phyloP scores from a whole-genome alignment of 371 early-diverging fungal species.

The Syncephalastrum contaminatum region DNA sequence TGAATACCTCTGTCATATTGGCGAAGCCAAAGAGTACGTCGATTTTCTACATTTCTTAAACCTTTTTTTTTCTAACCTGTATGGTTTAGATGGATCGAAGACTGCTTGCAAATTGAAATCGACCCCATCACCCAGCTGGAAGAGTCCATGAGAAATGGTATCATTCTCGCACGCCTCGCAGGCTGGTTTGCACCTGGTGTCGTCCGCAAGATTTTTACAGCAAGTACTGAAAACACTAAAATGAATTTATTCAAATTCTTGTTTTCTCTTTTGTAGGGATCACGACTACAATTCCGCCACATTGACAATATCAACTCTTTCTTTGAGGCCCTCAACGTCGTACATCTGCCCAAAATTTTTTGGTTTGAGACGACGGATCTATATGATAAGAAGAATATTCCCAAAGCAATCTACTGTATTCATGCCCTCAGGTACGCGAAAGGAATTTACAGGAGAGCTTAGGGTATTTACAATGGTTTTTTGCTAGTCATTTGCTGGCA shows the following conservation, averaged over 20 bases:
- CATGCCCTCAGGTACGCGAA: constrained; percentile 93
- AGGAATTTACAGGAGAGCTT: background rate
- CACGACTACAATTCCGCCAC: constrained; percentile 90
- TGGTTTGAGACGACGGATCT: constrained; percentile 98
- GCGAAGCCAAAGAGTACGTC: constrained; percentile 97
- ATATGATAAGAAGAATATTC: constrained; percentile 99
- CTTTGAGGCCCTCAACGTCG: constrained; percentile 77
- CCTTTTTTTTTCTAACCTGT: too few species aligned
- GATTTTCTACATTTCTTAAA: constrained; percentile 4
- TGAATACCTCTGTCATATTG: constrained; percentile 98
- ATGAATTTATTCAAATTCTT: background rate
- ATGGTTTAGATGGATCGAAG: constrained; percentile 88
- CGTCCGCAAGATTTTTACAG: constrained; percentile 88
- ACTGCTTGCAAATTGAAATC: constrained; percentile 82
- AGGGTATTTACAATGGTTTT: background rate
- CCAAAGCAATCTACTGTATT: constrained; percentile 99
- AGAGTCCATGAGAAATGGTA: constrained; percentile 93
- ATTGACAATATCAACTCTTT: constrained; percentile 99
- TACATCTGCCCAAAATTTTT: constrained; percentile 91
- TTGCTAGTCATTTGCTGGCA: constrained; percentile 80
- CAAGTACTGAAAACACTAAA: constrained; percentile 16
- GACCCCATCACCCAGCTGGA: constrained; percentile 79
- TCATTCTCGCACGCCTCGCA: constrained; percentile 92
- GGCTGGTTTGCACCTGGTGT: constrained; percentile 80
- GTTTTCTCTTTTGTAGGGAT: constrained; percentile 51